phyloP scores from a whole-genome alignment of 176 grass and related monocot species.

The Oropetium thomaeum region DNA sequence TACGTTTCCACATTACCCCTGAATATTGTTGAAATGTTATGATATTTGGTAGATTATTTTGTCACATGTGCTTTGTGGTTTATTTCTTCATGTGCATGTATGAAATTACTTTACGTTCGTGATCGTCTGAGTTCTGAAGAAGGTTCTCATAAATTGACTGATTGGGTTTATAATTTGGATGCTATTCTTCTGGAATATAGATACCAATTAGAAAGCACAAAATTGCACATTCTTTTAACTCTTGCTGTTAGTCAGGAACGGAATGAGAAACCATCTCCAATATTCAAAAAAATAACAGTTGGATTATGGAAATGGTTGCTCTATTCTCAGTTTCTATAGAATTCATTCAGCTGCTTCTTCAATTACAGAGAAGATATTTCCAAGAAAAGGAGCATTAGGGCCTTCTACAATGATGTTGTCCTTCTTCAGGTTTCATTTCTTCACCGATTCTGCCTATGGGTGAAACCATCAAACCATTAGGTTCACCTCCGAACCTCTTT shows the following conservation, averaged over 20 bases:
- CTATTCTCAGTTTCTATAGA: background rate
- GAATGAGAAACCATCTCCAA: background rate
- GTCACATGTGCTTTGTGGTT: background rate
- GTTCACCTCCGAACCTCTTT: too few species aligned
- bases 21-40: background rate
- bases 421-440: conserved; percentile 63
- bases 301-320: background rate
- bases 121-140: background rate
- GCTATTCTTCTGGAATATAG: background rate
- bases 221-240: background rate
- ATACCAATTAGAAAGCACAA: background rate
- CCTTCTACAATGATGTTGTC: conserved; percentile 68
- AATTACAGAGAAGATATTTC: conserved; percentile 70
- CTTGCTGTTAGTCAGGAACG: conserved; percentile 15
- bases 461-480: too few species aligned
- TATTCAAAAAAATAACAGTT: background rate
- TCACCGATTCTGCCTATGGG: background rate
- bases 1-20: conserved; percentile 40
- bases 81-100: background rate
- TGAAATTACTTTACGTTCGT: background rate
- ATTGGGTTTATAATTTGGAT: background rate
- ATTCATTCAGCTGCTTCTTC: background rate
- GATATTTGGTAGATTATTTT: background rate
- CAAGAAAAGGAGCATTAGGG: conserved; percentile 51
- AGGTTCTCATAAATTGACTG: background rate